Evolutionary conservation across 1,284 basidiomycete genomes (phyloP).

Genomic region (Fistulina hepatica): DNA sequence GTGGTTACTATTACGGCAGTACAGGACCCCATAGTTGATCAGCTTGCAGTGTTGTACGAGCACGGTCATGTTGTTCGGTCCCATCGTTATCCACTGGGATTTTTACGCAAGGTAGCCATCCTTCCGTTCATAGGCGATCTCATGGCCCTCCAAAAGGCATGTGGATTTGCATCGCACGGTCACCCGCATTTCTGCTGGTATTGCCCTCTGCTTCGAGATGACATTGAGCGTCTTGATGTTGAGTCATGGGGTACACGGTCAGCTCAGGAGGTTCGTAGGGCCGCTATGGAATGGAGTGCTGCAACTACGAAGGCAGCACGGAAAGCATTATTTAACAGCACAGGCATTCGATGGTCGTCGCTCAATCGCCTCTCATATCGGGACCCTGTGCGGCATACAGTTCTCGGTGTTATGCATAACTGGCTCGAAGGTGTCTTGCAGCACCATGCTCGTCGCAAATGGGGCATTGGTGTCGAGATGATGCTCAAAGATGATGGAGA

Average conservation of each 20-base stretch:
- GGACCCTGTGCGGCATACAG: constrained; percentile 22
- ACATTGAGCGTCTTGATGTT: constrained; percentile 11
- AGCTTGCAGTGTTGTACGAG: no score
- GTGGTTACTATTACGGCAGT: constrained; percentile 14
- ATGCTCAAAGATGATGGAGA: no score
- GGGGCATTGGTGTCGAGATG: constrained; percentile 23
- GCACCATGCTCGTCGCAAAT: constrained; percentile 18
- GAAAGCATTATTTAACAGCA: constrained; percentile 6
- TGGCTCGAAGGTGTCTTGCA: constrained; percentile 24
- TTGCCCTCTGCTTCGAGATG: constrained; percentile 1
- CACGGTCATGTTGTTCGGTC: no score
- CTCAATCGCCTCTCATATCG: constrained; percentile 20
- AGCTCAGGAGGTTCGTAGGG: constrained; percentile 11
- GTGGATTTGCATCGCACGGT: no score
- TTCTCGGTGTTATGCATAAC: constrained; percentile 26
- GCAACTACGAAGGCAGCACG: constrained; percentile 5
- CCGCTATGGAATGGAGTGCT: constrained; percentile 12
- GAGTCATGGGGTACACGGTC: constrained; percentile 10
- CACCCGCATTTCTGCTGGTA: no score
- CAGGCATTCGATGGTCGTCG: constrained; percentile 22
- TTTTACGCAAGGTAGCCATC: no score
- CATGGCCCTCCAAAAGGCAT: no score
- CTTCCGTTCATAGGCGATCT: no score
- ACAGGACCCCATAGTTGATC: no score
- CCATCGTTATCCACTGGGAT: no score